phyloP scores from a whole-genome alignment of 2,329 filamentous ascomycete genomes.

The Penicillium sp. region DNA sequence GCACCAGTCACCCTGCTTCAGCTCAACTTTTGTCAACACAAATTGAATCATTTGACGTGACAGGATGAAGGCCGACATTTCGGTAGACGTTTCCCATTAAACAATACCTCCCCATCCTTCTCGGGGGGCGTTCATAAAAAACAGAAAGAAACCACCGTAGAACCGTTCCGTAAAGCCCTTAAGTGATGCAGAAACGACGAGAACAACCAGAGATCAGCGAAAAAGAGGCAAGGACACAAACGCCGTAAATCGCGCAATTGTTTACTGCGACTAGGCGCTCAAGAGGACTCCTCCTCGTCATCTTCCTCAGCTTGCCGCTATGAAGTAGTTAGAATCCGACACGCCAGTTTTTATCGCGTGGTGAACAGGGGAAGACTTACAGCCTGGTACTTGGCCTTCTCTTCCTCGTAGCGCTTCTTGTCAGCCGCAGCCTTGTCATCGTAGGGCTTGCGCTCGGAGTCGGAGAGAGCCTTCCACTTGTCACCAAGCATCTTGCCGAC shows the following conservation, averaged over 20 bases:
- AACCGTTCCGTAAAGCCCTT: constrained; percentile 33
- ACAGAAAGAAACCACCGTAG: constrained; percentile 39
- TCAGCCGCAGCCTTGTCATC: constrained; percentile 95
- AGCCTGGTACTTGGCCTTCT: constrained; percentile 86
- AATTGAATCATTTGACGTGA: neutral
- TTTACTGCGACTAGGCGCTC: constrained; percentile 25
- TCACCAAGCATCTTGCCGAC: constrained; percentile 98
- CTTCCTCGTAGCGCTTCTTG: constrained; percentile 99
- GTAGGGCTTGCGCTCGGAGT: constrained; percentile 91
- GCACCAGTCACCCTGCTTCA: constrained; percentile 11
- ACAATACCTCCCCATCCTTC: constrained; percentile 21
- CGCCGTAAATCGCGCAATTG: constrained; percentile 36
- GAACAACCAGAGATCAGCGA: constrained; percentile 37
- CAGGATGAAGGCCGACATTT: constrained; percentile 4
- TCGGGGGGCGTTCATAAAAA: constrained; percentile 20
- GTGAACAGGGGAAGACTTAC: constrained; percentile 57
- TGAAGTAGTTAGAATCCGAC: constrained; percentile 9
- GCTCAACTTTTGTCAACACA: constrained; percentile 22
- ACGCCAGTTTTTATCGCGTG: neutral
- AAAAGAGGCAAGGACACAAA: constrained; percentile 36
- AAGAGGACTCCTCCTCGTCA: constrained; percentile 59
- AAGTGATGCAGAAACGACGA: constrained; percentile 24
- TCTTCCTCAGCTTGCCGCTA: constrained; percentile 62
- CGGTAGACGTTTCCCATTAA: constrained; percentile 14
- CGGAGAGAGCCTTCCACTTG: constrained; percentile 95